Evolutionary conservation across 352 stramenopile genomes (phyloP), one percentile per base, ranked within the genome.

Genomic region (Globisporangium nunn): DNA sequence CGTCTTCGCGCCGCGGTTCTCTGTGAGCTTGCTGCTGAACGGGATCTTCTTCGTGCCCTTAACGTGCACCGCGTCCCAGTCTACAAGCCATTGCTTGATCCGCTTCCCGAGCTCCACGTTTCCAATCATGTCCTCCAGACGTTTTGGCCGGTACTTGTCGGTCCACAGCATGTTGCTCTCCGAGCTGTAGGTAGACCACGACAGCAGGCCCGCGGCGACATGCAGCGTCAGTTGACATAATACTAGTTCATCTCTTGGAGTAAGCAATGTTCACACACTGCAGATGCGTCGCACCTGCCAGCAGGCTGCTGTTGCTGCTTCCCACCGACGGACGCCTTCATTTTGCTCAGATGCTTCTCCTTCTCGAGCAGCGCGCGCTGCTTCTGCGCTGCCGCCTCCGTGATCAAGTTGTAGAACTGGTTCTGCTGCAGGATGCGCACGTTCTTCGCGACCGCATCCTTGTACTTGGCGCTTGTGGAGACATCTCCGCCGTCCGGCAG

Each of bases 131-230:
- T 98, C 81, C 8, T 83, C 64, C 37, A 93, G 81, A 4, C 48
- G 78, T 66, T 92, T 95, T 0, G 96, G 96, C 64, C 95, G 96
- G 83, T 99, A 97, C 70, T 97, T 98, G 72, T 99, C 96, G 4
- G 93, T 96, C 96, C 96, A 99, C 17, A 98, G 68, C 56, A 81
- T 73, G 17, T 81, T 69, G 45, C 75, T 78, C 41, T 74, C 65
- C 30, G 70, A 50, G 39, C 49, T 56, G n/a, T 11, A 50, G 2
- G n/a, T 11, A 50, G 2, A 40, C 2, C 0, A 40, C 35, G 35
- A 11, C 2, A 14, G 23, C 37, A 11, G 11, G 1, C 11, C 0
- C 37, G 11, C 17, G 11, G 17, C 37, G n/a, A 29, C 44, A 49
- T 12, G 4, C 31, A 37, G 31, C 23, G 23, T 37, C 31, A 46